A percentile compares a stretch with the other conserved stretches of the same genome.
Evolutionary conservation across 2,329 filamentous ascomycete species (phyloP).

Genomic region (Penicillium rolfsii): DNA sequence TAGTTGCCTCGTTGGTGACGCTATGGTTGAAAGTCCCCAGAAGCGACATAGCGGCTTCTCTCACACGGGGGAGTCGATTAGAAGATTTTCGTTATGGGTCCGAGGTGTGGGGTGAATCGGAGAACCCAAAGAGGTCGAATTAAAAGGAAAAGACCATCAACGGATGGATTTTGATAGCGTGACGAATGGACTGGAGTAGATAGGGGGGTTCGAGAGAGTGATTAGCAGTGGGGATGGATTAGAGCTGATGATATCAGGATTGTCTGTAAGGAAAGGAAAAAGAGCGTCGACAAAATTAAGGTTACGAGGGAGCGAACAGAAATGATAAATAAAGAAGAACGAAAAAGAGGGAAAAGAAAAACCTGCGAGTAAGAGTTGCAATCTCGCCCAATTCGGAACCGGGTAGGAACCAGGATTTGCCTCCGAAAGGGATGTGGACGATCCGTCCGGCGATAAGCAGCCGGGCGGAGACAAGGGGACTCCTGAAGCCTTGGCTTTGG

Average conservation of each 20-base stretch:
- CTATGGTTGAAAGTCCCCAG: slow-evolving; percentile 40
- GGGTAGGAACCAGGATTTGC: slow-evolving; percentile 12
- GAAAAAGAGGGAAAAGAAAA: slow-evolving; percentile 11
- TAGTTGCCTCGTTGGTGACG: slow-evolving; percentile 21
- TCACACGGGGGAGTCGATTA: background rate
- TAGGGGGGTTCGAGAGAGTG: background rate
- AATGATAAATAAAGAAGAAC: slow-evolving; percentile 10
- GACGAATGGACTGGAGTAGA: background rate
- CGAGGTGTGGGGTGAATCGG: background rate
- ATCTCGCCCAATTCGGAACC: slow-evolving; percentile 7
- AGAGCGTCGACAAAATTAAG: slow-evolving; percentile 1
- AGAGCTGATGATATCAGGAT: background rate
- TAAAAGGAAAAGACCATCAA: slow-evolving; percentile 8
- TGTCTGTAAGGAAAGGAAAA: slow-evolving; percentile 4
- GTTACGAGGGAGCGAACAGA: slow-evolving; percentile 5
- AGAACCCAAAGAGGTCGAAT: background rate
- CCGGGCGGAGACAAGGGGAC: slow-evolving; percentile 6
- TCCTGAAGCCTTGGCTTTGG: background rate
- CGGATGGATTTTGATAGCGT: background rate
- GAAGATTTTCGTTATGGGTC: background rate
- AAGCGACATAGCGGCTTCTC: slow-evolving; percentile 37
- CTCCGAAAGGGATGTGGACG: slow-evolving; percentile 17
- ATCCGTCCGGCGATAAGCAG: slow-evolving; percentile 26
- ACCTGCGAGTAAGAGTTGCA: background rate
- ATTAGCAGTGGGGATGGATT: background rate